Evolutionary conservation across 1,139 yeast genomes (phyloP), one percentile per base, ranked within the genome.

Genomic region (Candida sp.): DNA sequence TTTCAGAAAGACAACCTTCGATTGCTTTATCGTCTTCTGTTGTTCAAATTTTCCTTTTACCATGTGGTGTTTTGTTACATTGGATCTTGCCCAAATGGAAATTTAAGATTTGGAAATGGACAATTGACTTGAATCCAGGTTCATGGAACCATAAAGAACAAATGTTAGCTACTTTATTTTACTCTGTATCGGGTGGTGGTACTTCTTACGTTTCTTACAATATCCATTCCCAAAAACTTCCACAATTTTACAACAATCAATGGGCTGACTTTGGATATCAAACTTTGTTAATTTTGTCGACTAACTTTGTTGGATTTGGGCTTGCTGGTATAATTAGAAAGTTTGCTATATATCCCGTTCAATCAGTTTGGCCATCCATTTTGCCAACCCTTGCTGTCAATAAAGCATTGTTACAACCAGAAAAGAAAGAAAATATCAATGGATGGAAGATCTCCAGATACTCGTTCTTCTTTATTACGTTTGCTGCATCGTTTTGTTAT

Each of bases 141-240:
- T 81, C 81, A 6, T 84, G 87, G 85, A 64, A 71, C 38, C 68
- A 64, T 51, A 84, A 84, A 58, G 90, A 84, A 55, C 88, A 83
- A 58, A 77, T 80, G 79, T 51, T 64, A 40, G 56, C 66, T 2
- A 60, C 67, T 4, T 45, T 64, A 66, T 64, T 75, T 49, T 70
- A 72, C 51, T 63, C 72, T 30, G 70, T 74, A 38, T 64, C 78
- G n/a, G 61, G 67, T 35, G 68, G 68, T 22, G 58, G 66, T 30
- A 67, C 56, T 6, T 50, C 58, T 21, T 61, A 61, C 41, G 63
- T 57, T 19, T 49, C 56, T 1, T 49, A 38, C 19, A 60, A 60
- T 45, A 52, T 63, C 23, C 49, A 49, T 36, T 52, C 49, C 38
- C 60, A 57, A 46, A 52, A 55, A 44, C 30, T 61, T 39, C 36